Evolutionary conservation across 352 stramenopile species (phyloP), one percentile per base, ranked within the genome.

Genomic region (Pythium sp.): DNA sequence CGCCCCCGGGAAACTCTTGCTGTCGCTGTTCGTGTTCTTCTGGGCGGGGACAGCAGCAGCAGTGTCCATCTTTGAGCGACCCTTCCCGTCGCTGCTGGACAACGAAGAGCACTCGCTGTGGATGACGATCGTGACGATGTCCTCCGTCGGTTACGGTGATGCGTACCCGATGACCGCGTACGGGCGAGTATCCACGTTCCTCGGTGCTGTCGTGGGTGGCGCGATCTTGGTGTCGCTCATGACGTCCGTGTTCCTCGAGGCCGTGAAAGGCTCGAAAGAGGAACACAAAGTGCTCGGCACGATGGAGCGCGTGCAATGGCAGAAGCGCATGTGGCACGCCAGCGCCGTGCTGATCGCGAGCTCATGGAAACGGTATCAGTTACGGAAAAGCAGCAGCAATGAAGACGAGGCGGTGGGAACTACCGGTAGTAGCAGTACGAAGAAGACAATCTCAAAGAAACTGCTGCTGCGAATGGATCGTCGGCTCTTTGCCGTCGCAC

Each of bases 71-170:
- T 79, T 90, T 47, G 82, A 90, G 65, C 72, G 81, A 6, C 82
- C 82, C 5, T 84, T 87, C 58, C 81, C 82, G 1, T 89, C 79
- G 4, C 72, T 79, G 11, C 57, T 91, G 8, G 79, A 90, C 51
- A 73, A 76, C 8, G 81, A 91, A 58, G 78, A 82, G 32, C 75
- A 89, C 58, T 81, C 80, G 30, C 67, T 91, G 32, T 91, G 82
- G 82, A 72, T 91, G 30, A 80, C 78, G 2, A 81, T 91, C 24
- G 82, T 86, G 58, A 88, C 80, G 3, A 91, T 89, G 71, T 79
- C 82, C 1, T 71, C 72, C 4, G 82, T 91, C 5, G 82, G 82
- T 8, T 91, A 89, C 53, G 82, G 82, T 3, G 82, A 91, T 58
- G 66, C 76, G 28, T 89, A 83, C 46, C 81, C 80, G 3, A 65